Percentiles rank a stretch among this genome's conserved stretches.
Evolutionary conservation across 2,329 filamentous ascomycete species (phyloP).

Genomic region (Botrytis galanthina): DNA sequence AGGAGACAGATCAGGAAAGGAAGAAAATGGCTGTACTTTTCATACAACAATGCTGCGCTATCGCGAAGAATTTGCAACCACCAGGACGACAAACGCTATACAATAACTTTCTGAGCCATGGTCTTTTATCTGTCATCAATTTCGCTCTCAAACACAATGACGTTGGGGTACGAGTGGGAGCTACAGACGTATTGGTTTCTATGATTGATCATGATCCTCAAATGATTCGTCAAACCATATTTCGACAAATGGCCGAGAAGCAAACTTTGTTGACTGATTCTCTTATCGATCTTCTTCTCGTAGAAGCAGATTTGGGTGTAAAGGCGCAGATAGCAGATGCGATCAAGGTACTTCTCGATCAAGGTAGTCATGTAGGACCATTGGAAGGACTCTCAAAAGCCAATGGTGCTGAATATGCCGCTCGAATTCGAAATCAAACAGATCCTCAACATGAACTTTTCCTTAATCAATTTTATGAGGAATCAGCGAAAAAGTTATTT

Average conservation of each 20-base stretch:
- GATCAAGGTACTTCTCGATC: conserved; percentile 86
- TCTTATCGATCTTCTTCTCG: conserved; percentile 83
- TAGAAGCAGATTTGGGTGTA: conserved; percentile 89
- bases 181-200: conserved; percentile 88
- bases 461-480: conserved; percentile 84
- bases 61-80: conserved; percentile 91
- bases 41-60: conserved; percentile 91
- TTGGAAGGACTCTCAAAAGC: conserved; percentile 61
- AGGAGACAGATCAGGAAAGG: conserved; percentile 62
- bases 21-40: conserved; percentile 96
- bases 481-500: conserved; percentile 81
- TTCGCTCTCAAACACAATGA: conserved; percentile 86
- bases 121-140: conserved; percentile 84
- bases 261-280: conserved; percentile 85
- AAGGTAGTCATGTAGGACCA: conserved; percentile 55
- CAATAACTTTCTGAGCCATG: conserved; percentile 84
- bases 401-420: conserved; percentile 62
- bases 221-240: conserved; percentile 91
- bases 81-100: conserved; percentile 78
- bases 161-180: conserved; percentile 82
- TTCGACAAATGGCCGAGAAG: conserved; percentile 86
- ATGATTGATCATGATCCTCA: conserved; percentile 94
- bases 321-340: conserved; percentile 95
- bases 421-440: conserved; percentile 57
- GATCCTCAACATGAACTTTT: conserved; percentile 82